Conservation (phyloP, 2,329 filamentous ascomycete genomes). For the Verticillium klebahnii region DNA sequence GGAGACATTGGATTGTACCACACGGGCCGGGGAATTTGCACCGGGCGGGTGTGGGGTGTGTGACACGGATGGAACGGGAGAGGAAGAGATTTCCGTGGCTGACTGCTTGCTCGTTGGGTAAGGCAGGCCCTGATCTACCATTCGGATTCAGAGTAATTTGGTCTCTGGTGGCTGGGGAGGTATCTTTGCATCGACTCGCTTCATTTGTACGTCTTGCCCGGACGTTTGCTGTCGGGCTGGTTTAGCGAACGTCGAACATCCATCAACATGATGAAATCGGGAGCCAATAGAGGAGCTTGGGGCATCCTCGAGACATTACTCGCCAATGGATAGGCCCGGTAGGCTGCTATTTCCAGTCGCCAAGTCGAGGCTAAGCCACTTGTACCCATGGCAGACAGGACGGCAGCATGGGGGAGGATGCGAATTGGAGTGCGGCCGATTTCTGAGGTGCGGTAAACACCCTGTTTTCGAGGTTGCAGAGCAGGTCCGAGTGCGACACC, state of each 20-base stretch:
- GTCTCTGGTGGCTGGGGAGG: too few relatives aligned
- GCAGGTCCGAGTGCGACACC: too few relatives aligned
- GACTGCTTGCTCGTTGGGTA: background rate
- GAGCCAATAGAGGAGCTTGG: background rate
- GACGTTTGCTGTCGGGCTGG: too few relatives aligned
- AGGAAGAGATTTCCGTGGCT: background rate
- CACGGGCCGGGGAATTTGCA: background rate
- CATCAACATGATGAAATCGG: background rate
- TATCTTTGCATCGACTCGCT: too few relatives aligned
- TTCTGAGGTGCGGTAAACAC: background rate
- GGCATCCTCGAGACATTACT: background rate
- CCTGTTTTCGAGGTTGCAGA: background rate
- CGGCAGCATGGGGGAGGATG: background rate
- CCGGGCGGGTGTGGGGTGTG: background rate
- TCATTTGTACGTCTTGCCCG: too few relatives aligned
- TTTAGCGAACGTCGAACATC: too few relatives aligned
- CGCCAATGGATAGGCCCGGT: background rate
- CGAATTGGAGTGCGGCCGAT: background rate
- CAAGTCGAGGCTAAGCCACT: background rate
- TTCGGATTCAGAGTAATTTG: too few relatives aligned
- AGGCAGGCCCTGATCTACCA: background rate
- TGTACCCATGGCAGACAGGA: background rate
- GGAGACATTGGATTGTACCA: background rate
- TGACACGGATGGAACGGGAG: background rate
- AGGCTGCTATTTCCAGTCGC: background rate